Conservation (phyloP, 192 early-diverging fungal genomes). For the Backusella liffmaniae region DNA sequence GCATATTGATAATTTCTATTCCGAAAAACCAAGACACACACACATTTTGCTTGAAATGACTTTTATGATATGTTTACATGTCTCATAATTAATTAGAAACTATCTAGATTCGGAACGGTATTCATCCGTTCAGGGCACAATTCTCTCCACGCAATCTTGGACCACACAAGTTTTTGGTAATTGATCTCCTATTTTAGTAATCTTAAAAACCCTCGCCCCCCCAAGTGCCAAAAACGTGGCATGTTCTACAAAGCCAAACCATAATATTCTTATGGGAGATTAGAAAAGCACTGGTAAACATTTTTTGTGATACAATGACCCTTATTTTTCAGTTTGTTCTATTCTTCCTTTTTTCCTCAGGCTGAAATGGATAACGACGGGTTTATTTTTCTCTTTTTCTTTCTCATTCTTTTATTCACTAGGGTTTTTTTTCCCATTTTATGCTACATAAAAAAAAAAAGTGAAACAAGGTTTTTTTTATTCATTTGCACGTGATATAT, state of each 20-base stretch:
- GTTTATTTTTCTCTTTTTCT: neutral
- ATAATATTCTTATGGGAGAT: neutral
- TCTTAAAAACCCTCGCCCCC: neutral
- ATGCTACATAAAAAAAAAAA: neutral
- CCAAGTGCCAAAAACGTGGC: constrained; percentile 6
- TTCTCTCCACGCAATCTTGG: neutral
- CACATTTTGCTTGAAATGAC: neutral
- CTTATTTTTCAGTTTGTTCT: neutral
- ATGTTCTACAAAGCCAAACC: neutral
- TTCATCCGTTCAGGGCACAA: constrained; percentile 1
- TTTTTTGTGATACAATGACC: neutral
- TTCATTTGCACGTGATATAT: neutral
- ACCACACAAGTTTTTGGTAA: neutral
- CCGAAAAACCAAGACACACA: neutral
- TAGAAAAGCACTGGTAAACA: neutral
- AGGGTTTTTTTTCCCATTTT: neutral
- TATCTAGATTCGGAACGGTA: neutral
- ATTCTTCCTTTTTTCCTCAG: neutral
- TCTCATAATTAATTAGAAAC: constrained; percentile 3
- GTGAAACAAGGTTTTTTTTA: neutral
- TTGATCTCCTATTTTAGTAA: neutral
- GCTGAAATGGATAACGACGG: neutral
- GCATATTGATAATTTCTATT: neutral
- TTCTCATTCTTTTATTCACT: neutral
- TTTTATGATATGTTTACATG: neutral